Evolutionary conservation across 768 basidiomycete species (phyloP).

Genomic region (Pulveroboletus sp.): DNA sequence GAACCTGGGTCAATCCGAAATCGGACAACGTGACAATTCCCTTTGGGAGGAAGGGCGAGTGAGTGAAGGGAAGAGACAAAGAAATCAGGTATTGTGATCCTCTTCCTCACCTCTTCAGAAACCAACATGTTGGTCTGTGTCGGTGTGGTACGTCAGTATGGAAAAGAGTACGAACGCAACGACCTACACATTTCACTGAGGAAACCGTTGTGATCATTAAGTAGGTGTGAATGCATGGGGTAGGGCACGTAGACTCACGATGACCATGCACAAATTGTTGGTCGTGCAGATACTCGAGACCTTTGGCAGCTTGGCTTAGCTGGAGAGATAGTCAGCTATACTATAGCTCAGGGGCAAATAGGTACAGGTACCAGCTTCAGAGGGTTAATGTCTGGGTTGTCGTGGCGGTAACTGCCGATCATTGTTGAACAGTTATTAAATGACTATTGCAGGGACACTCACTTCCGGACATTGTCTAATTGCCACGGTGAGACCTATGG

Average conservation of each 20-base stretch:
- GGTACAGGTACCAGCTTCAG: conserved; percentile 35
- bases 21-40: conserved; percentile 54
- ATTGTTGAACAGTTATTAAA: not conserved
- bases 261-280: conserved; percentile 55
- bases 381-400: conserved; percentile 36
- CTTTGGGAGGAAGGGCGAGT: conserved; percentile 24
- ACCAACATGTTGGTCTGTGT: conserved; percentile 56
- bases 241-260: conserved; percentile 36
- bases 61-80: not conserved
- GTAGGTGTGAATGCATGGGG: not conserved
- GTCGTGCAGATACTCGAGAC: conserved; percentile 53
- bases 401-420: conserved; percentile 37
- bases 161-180: not conserved
- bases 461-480: conserved; percentile 52
- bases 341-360: not conserved
- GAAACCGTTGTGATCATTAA: conserved; percentile 1
- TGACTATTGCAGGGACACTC: conserved; percentile 7
- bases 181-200: conserved; percentile 57
- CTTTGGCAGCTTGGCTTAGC: conserved; percentile 51
- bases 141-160: conserved; percentile 1
- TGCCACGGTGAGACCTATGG: conserved; percentile 60
- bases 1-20: conserved; percentile 59
- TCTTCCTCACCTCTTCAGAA: conserved; percentile 37
- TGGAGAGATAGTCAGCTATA: conserved; percentile 18
- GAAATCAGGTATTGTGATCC: not conserved